Base-by-base conservation (phyloP, 345 rosid species). In the Eutrema yunnanense region DNA sequence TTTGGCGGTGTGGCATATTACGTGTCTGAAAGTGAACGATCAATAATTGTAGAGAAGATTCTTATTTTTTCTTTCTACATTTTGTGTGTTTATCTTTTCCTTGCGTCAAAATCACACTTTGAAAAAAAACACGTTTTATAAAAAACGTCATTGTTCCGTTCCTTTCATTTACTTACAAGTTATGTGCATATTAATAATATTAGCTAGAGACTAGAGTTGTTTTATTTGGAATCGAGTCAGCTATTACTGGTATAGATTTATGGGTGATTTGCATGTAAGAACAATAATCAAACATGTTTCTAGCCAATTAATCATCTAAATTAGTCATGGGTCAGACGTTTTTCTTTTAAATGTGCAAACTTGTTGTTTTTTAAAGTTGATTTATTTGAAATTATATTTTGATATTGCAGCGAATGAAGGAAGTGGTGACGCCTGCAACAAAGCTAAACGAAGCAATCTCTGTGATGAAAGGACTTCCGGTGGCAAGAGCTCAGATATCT, bases 401-500 rank as follows among this genome's bases (percentile, higher is more conserved):
- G 26, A 22, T 37, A 56, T 16, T 62, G 60, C 87, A 91, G 98
- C 80, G 92, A 59, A 86, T 88, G 43, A 88, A 88, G 72, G 87
- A 87, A 76, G 93, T 83, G 63, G 92, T 85, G 53, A 84, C 82
- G 43, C 95, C 73, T 13, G 83, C 96, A 65, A 80, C 86, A 8
- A 86, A 76, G 74, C 40, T 89, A 68, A 91, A 89, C 33, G 89
- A 89, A 64, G 89, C 86, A 59, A 88, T 94, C 13, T 86, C 95
- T 40, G 81, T 85, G 55, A 87, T 52, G 12, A 85, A 96, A 83
- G 88, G 93, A 40, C 88, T 81, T 37, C 98, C 97, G 4, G 58
- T 86, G 36, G 78, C 86, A 65, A 85, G 90, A 75, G 97, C 97
- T 73, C 98, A 87, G 42, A 83, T 91, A 33, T 84, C 89, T 2